Conservation (phyloP, 23 red algal species). For the Gracilaria gracilis region DNA sequence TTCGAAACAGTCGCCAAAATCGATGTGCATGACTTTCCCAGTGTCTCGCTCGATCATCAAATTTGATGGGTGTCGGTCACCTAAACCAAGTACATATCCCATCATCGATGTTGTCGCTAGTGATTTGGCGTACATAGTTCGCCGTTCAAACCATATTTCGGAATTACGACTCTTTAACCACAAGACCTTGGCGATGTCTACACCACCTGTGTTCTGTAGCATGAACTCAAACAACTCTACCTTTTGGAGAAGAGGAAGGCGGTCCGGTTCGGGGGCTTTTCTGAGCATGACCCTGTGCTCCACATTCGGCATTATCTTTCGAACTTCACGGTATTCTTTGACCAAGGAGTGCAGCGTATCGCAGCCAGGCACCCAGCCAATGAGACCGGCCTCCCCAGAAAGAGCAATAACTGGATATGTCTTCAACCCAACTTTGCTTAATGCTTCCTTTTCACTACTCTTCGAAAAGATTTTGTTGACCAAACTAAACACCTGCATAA, state of each 20-base stretch:
- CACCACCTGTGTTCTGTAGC: constrained; percentile 87
- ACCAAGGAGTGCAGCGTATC: constrained; percentile 96
- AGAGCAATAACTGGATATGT: constrained; percentile 89
- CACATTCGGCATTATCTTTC: constrained; percentile 93
- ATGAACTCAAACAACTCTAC: constrained; percentile 98
- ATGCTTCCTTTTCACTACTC: constrained; percentile 21
- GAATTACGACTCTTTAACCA: constrained; percentile 97
- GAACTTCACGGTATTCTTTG: constrained; percentile 89
- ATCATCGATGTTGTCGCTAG: constrained; percentile 97
- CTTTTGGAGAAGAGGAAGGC: constrained; percentile 92
- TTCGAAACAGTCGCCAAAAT: constrained; percentile 99
- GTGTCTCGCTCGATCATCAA: constrained; percentile 92
- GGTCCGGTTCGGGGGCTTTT: constrained; percentile 93
- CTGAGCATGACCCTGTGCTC: constrained; percentile 94
- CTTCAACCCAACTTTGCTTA: constrained; percentile 66
- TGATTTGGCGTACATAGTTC: constrained; percentile 92
- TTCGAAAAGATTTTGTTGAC: constrained; percentile 93
- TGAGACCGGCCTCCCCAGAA: constrained; percentile 84
- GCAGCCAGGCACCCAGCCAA: constrained; percentile 97
- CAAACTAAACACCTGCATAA: constrained; percentile 95
- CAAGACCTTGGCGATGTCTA: constrained; percentile 87
- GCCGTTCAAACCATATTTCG: constrained; percentile 97
- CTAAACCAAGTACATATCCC: constrained; percentile 95
- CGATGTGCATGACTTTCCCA: constrained; percentile 96
- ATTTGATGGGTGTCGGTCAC: constrained; percentile 98